These are phyloP conservation scores for Lentinula edodes DNA, from an alignment of 768 basidiomycete genomes.

Conservation along the genomic window DNA sequence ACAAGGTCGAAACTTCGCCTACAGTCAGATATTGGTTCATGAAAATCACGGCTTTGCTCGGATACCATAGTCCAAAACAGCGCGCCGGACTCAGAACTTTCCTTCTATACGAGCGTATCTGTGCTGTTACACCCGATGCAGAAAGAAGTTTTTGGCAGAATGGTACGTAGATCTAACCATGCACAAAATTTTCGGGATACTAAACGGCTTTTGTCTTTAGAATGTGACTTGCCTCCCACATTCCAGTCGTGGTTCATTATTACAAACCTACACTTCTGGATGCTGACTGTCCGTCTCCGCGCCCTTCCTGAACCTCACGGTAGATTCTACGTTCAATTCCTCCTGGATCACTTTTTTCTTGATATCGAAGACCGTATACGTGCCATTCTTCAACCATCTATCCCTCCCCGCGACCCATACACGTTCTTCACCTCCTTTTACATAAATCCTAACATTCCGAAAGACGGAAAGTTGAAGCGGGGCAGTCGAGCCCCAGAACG, in stretches of 20 bases:
- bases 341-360: constrained; percentile 94
- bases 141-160: constrained; percentile 61
- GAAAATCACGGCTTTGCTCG: constrained; percentile 42
- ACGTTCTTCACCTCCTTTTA: constrained; percentile 42
- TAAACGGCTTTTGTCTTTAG: constrained; percentile 30
- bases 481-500: constrained; percentile 60
- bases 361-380: constrained; percentile 91
- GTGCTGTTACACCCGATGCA: constrained; percentile 51
- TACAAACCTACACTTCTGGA: constrained; percentile 89
- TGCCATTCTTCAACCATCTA: constrained; percentile 60
- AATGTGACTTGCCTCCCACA: constrained; percentile 80
- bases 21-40: constrained; percentile 39
- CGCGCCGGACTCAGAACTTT: constrained; percentile 55
- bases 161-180: constrained; percentile 33
- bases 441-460: constrained; percentile 36
- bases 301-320: constrained; percentile 69
- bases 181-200: background rate
- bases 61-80: constrained; percentile 59
- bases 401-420: constrained; percentile 35
- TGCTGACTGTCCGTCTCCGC: constrained; percentile 84
- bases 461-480: constrained; percentile 19
- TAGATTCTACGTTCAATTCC: constrained; percentile 64
- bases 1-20: constrained; percentile 45
- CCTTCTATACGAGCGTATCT: constrained; percentile 51
- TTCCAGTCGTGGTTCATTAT: constrained; percentile 98